These are phyloP conservation scores for sorghum (Sorghum bicolor) DNA, from an alignment of 176 grass and related monocot species.

Conservation along the genomic window Sorghum_bicolor_NCBIv3 NC_012870.2:61586001-61586500, in stretches of 20 bases:
- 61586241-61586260: background rate
- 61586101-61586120: slow-evolving; percentile 64
- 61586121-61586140: slow-evolving; percentile 46
- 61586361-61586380: background rate
- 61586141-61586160: slow-evolving; percentile 60
- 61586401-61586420: slow-evolving; percentile 55
- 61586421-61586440: slow-evolving; percentile 54
- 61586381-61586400: background rate
- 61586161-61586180: background rate
- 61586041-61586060: background rate
- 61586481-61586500: slow-evolving; percentile 46
- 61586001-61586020: background rate
- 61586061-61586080: slow-evolving; percentile 45
- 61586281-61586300: background rate
- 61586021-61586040: background rate
- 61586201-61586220: background rate
- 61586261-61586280: background rate
- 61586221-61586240: background rate
- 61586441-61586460: slow-evolving; percentile 74
- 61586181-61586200: background rate
- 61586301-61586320: background rate
- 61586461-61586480: slow-evolving; percentile 65
- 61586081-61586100: slow-evolving; percentile 46
- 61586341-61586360: background rate
- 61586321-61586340: background rate